Evolutionary conservation across 2,329 filamentous ascomycete genomes (phyloP).

Genomic region (Stemphylium lycopersici): DNA sequence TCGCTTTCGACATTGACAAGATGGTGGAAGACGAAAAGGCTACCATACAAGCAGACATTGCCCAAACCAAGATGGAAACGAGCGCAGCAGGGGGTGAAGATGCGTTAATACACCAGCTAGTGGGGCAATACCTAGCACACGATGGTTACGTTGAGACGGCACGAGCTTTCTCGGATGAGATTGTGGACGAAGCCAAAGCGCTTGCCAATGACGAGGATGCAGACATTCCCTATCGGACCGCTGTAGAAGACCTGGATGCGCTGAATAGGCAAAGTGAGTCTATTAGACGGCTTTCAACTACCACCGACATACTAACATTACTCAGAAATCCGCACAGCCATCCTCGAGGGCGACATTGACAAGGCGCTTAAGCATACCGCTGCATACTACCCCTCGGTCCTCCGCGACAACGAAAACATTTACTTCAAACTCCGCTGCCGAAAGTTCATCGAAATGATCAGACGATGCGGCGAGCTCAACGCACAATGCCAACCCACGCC

Average conservation of each 20-base stretch:
- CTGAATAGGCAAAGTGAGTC: constrained; percentile 80
- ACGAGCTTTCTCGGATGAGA: constrained; percentile 82
- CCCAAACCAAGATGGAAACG: constrained; percentile 22
- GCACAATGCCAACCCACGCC: constrained; percentile 33
- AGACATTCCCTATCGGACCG: constrained; percentile 63
- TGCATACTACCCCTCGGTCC: constrained; percentile 77
- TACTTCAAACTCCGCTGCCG: constrained; percentile 87
- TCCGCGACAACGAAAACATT: constrained; percentile 80
- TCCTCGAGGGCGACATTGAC: constrained; percentile 92
- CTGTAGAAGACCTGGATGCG: constrained; percentile 84
- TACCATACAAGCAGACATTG: constrained; percentile 43
- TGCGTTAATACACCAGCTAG: constrained; percentile 79
- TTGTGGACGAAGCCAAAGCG: constrained; percentile 73
- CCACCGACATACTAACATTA: constrained; percentile 10
- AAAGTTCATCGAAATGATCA: constrained; percentile 88
- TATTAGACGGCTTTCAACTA: not conserved
- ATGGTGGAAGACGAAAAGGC: constrained; percentile 63
- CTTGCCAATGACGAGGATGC: constrained; percentile 63
- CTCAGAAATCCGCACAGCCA: constrained; percentile 80
- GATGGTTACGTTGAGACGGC: constrained; percentile 96
- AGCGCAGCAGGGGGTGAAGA: constrained; percentile 66
- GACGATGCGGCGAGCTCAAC: constrained; percentile 52
- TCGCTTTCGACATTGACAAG: constrained; percentile 88
- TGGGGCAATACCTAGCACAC: constrained; percentile 88
- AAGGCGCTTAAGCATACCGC: constrained; percentile 82